phyloP scores from a whole-genome alignment of 2,329 filamentous ascomycete species.

The Pseudogymnoascus sp. region DNA sequence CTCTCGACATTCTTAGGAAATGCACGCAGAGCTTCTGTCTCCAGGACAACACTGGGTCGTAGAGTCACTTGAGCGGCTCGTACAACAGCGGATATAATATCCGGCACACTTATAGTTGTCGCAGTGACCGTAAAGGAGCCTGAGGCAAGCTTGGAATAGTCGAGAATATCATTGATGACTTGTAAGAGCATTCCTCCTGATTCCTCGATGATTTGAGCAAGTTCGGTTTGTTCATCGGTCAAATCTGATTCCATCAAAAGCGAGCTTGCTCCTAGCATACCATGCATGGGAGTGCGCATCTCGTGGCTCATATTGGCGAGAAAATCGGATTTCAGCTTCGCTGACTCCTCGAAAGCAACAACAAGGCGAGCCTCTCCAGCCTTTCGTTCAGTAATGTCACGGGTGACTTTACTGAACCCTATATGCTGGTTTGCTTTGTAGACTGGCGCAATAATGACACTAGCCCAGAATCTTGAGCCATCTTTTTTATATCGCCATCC shows the following conservation, averaged over 20 bases:
- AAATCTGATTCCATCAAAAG: slow-evolving; percentile 47
- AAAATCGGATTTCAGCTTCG: slow-evolving; percentile 54
- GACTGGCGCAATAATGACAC: slow-evolving; percentile 50
- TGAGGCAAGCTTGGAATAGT: slow-evolving; percentile 55
- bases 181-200: slow-evolving; percentile 50
- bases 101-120: slow-evolving; percentile 41
- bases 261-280: slow-evolving; percentile 50
- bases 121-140: slow-evolving; percentile 49
- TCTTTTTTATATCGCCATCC: slow-evolving; percentile 52
- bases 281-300: slow-evolving; percentile 52
- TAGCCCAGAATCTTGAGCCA: slow-evolving; percentile 51
- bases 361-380: slow-evolving; percentile 47
- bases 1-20: slow-evolving; percentile 44
- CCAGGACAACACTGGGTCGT: slow-evolving; percentile 39
- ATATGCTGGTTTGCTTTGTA: slow-evolving; percentile 44
- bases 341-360: slow-evolving; percentile 51
- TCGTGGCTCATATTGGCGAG: slow-evolving; percentile 57
- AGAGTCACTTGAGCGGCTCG: slow-evolving; percentile 40
- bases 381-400: slow-evolving; percentile 48
- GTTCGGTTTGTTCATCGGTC: slow-evolving; percentile 46
- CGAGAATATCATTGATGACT: slow-evolving; percentile 59
- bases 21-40: slow-evolving; percentile 34
- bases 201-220: slow-evolving; percentile 48
- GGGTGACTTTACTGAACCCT: slow-evolving; percentile 51
- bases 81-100: slow-evolving; percentile 40